Evolutionary conservation across 495 filamentous ascomycete genomes (phyloP), one percentile per base, ranked within the genome.

Genomic region (Penicillium macrosclerotiorum): DNA sequence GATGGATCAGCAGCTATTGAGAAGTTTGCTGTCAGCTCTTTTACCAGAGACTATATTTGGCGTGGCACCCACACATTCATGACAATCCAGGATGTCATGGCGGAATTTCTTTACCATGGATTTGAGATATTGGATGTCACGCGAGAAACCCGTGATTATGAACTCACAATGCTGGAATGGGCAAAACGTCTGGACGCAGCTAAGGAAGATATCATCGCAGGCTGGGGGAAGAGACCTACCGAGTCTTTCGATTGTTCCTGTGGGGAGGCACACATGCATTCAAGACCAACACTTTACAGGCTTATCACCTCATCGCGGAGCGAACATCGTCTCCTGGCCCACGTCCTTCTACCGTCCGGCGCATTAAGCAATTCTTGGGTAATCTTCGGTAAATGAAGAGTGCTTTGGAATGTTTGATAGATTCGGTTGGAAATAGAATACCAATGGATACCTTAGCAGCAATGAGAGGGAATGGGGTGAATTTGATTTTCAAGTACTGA

Each of bases 141-240:
- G 16, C 25, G 27, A 1, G 51, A 54, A 25, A 54, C 46, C 1
- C 27, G 18, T 23, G 51, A 54, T 18, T 54, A 54, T 45, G 36
- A 50, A 25, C 36, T 54, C 16, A 54, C 51, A 4, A 54, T 54
- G 51, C 16, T 45, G 30, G 46, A 54, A 45, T 54, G 51, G 51
- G 46, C 51, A 3, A 50, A 50, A 19, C 24, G 46, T 4, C 18
- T 54, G 6, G 51, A 54, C 33, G 8, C 19, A 17, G 30, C 41
- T 1, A 49, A 42, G 22, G 46, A 50, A 2, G 41, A 45, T n/a
- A 24, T 54, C 12, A 50, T 54, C 13, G 46, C 46, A 3, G 46
- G 46, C 16, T 54, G 41, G 45, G 51, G 51, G 40, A 49, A 9
- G 33, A 46, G 25, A 50, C 37, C 0, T 54, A 46, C 42, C 51